Percentiles rank a stretch among this genome's conserved stretches.
Evolutionary conservation across 352 stramenopile species (phyloP).

Genomic region (Phytophthora sp.): DNA sequence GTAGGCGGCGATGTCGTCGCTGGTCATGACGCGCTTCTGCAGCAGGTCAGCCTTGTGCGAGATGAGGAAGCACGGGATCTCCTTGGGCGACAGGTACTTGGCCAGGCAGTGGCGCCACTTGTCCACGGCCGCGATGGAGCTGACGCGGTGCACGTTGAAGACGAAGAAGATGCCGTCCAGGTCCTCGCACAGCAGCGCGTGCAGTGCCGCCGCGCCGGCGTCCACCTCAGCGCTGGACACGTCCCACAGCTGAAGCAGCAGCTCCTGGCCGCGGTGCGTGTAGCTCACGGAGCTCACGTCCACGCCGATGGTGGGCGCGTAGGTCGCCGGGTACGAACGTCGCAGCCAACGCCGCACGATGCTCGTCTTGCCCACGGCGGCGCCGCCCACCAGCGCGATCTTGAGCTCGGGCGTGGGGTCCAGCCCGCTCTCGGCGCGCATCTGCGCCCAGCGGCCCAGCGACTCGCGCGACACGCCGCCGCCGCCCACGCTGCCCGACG

Average conservation of each 20-base stretch:
- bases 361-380: conserved; percentile 84
- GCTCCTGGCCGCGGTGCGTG: conserved; percentile 43
- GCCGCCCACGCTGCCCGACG: conserved; percentile 9
- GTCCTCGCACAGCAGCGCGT: conserved; percentile 75
- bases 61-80: conserved; percentile 82
- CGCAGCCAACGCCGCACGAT: conserved; percentile 81
- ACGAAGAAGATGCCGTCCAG: conserved; percentile 89
- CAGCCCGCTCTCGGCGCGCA: conserved; percentile 35
- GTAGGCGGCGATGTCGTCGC: conserved; percentile 86
- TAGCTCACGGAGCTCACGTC: conserved; percentile 67
- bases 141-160: conserved; percentile 90
- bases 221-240: conserved; percentile 81
- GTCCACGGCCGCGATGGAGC: conserved; percentile 83
- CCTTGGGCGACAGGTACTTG: conserved; percentile 77
- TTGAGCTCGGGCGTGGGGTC: conserved; percentile 73
- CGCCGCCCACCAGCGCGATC: conserved; percentile 80
- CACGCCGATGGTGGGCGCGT: conserved; percentile 82
- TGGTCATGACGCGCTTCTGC: conserved; percentile 88
- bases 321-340: conserved; percentile 70
- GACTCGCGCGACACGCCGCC: conserved; percentile 12
- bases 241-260: conserved; percentile 81
- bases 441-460: conserved; percentile 20
- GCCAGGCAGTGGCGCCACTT: conserved; percentile 79
- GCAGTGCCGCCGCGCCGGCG: conserved; percentile 57
- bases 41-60: conserved; percentile 85